Evolutionary conservation across 1,284 basidiomycete genomes (phyloP).

Genomic region (Cryptococcus hybrid): DNA sequence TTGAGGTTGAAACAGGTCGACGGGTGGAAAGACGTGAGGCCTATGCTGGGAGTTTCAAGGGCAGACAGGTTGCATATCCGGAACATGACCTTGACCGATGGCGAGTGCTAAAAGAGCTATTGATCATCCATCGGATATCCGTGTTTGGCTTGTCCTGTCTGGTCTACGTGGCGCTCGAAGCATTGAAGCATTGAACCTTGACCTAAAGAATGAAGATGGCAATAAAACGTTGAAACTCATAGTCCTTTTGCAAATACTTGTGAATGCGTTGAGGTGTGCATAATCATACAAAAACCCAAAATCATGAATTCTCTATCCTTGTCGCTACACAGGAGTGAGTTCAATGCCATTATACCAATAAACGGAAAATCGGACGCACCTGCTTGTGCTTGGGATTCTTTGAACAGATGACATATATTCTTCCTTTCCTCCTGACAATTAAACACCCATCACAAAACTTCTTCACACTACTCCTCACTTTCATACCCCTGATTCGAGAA

Average conservation of each 20-base stretch:
- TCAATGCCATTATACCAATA: background rate
- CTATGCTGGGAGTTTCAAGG: too few species aligned
- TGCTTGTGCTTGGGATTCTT: conserved; percentile 98
- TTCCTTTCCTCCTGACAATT: conserved; percentile 81
- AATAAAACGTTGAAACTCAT: too few species aligned
- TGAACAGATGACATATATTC: conserved; percentile 89
- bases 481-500: conserved; percentile 70
- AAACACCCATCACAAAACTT: conserved; percentile 86
- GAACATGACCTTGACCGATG: too few species aligned
- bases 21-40: too few species aligned
- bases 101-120: too few species aligned
- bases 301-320: background rate
- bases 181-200: too few species aligned
- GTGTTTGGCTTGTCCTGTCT: too few species aligned
- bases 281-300: background rate
- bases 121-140: background rate
- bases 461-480: conserved; percentile 93
- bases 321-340: background rate
- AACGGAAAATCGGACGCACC: conserved; percentile 56
- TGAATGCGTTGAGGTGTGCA: background rate
- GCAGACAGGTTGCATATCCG: too few species aligned
- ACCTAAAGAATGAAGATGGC: too few species aligned
- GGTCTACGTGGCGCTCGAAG: too few species aligned
- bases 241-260: too few species aligned
- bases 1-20: too few species aligned